Conservation (phyloP, 768 basidiomycete species). For the Nidularia pulvinata region DNA sequence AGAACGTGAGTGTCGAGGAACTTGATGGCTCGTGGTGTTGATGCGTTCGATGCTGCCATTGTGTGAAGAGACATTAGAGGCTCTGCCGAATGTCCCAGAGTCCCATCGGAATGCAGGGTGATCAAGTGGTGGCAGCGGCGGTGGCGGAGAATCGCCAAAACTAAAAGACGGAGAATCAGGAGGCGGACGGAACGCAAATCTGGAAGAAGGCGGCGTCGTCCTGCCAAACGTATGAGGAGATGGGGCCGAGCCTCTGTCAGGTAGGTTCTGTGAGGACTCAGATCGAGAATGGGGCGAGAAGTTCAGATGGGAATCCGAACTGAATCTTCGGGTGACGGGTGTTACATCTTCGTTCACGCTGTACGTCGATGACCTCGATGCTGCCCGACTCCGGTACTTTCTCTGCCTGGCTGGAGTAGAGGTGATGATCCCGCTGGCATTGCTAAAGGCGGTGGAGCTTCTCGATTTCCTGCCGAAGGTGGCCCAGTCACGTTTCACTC, state of each 20-base stretch:
- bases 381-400: no score
- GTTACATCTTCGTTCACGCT: background rate
- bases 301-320: background rate
- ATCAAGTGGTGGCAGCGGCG: constrained; percentile 52
- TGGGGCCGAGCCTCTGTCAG: constrained; percentile 13
- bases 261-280: constrained; percentile 1
- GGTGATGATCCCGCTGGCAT: no score
- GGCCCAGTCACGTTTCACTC: no score
- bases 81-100: background rate
- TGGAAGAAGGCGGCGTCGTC: constrained; percentile 22
- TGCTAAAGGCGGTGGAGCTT: no score
- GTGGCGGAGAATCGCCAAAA: constrained; percentile 34
- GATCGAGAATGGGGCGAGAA: constrained; percentile 8
- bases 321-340: background rate
- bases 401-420: no score
- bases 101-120: constrained; percentile 34
- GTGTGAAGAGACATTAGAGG: background rate
- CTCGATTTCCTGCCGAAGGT: no score
- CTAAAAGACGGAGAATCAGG: constrained; percentile 18
- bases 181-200: constrained; percentile 21
- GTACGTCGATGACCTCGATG: background rate
- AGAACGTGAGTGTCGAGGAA: no score
- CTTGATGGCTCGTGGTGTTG: background rate
- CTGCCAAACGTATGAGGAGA: constrained; percentile 31
- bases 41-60: constrained; percentile 5